phyloP scores from a whole-genome alignment of 306 rosid genomes.

The Cucurbita ficifolia region DNA sequence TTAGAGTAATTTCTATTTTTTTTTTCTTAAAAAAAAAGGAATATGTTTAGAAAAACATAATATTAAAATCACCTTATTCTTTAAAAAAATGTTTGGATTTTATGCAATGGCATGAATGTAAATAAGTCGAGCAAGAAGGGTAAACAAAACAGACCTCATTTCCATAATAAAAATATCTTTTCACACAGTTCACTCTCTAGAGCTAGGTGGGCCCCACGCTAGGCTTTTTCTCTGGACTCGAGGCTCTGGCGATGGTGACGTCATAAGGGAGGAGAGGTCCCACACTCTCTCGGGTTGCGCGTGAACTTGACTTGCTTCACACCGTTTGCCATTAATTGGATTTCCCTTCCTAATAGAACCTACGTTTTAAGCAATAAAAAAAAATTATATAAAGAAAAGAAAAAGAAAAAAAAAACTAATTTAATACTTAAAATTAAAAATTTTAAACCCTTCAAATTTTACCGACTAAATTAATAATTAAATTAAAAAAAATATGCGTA shows the following conservation, averaged over 20 bases:
- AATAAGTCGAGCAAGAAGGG: background rate
- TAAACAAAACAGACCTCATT: background rate
- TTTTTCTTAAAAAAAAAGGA: too few species aligned
- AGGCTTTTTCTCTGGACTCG: background rate
- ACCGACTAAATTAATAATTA: too few species aligned
- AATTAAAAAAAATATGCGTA: too few species aligned
- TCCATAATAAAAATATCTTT: background rate
- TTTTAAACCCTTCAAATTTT: too few species aligned
- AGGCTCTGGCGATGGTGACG: constrained; percentile 8
- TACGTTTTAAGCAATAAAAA: too few species aligned
- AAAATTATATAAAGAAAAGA: too few species aligned
- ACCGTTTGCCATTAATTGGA: background rate
- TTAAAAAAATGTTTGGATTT: too few species aligned
- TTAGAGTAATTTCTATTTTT: too few species aligned
- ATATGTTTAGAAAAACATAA: too few species aligned
- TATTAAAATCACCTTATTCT: too few species aligned
- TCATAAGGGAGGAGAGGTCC: constrained; percentile 11
- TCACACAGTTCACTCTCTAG: background rate
- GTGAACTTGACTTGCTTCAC: constrained; percentile 41
- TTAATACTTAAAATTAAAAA: too few species aligned
- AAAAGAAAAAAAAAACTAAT: too few species aligned
- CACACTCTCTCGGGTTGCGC: constrained; percentile 40
- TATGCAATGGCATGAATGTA: background rate
- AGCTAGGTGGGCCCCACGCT: background rate
- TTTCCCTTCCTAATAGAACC: background rate